Base-by-base conservation (phyloP, 2,329 filamentous ascomycete genomes). In the Neofusicoccum sp. region DNA sequence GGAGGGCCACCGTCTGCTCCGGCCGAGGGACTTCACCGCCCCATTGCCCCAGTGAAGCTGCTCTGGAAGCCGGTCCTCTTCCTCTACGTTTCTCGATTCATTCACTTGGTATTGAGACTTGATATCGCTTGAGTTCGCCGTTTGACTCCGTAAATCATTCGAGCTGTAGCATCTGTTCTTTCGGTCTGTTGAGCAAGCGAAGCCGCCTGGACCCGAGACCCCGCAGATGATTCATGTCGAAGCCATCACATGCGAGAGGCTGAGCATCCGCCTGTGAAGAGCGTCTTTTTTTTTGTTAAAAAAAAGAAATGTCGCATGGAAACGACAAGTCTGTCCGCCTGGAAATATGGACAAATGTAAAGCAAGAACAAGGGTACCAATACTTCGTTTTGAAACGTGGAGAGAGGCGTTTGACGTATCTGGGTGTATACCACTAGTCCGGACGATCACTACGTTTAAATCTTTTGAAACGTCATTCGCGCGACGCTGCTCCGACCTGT, bases 1-100 rank as follows among this genome's bases (percentile, higher is more conserved):
- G 28, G 51, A 56, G 51, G 51, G 51, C 51, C 51, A 56, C 51
- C 38, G 5, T 31, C 28, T 56, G 51, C 28, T 14, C 51, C 36
- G 38, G 38, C 38, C 51, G 38, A 33, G 36, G 36, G 38, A 14
- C 4, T 56, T 56, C 51, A 56, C 51, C 51, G 51, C 51, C 38
- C 11, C 43, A 16, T 8, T 38, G 51, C 49, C 49, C 49, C 49
- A 54, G 36, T 38, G 33, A 53, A 38, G 33, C 48, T 12, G 48
- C 12, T 24, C 3, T n/a, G 20, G 20, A 20, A 20, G n/a, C 20
- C 20, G 20, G 2, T 20, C 20, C 20, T 20, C 14, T 38, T 20
- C 4, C 20, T 9, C 24, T 7, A 38, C 24, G 7, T 40, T 2
- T 4, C 14, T 31, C 24, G 24, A 4, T 11, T 16, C n/a, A 5